A percentile compares a stretch with the other conserved stretches of the same genome.
Evolutionary conservation across 2,329 filamentous ascomycete genomes (phyloP).

Genomic region (Fusarium tuaranense): DNA sequence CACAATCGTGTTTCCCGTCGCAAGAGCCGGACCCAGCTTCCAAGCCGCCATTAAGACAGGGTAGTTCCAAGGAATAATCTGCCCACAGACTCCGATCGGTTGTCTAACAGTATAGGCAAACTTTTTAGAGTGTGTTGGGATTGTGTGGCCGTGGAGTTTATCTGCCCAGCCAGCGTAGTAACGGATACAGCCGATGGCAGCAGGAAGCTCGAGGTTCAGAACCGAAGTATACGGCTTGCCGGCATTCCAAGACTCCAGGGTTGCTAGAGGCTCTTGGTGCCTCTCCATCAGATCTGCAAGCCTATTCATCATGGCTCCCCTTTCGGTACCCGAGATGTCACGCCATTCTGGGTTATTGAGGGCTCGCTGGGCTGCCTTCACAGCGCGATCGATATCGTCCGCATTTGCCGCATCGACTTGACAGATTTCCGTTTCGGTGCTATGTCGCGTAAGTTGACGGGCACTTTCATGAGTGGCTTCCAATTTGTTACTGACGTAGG

Average conservation of each 20-base stretch:
- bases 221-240: conserved; percentile 75
- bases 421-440: conserved; percentile 48
- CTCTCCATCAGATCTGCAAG: conserved; percentile 77
- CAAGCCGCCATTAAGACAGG: neutral
- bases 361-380: conserved; percentile 69
- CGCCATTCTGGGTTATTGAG: conserved; percentile 77
- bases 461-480: rapidly evolving
- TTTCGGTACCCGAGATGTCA: conserved; percentile 72
- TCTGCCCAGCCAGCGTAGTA: conserved; percentile 86
- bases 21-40: neutral
- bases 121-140: conserved; percentile 75
- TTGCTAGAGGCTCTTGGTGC: conserved; percentile 63
- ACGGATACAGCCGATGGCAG: conserved; percentile 62
- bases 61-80: conserved; percentile 84
- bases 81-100: conserved; percentile 80
- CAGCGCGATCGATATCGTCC: conserved; percentile 49
- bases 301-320: conserved; percentile 77
- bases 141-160: conserved; percentile 82
- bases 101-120: conserved; percentile 81
- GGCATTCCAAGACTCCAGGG: conserved; percentile 84
- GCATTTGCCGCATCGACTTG: conserved; percentile 47
- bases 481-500: conserved; percentile 50
- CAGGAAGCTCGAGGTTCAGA: conserved; percentile 72
- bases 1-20: neutral
- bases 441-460: conserved; percentile 17